Percentiles rank a stretch among this genome's conserved stretches.
phyloP scores from a whole-genome alignment of 805 yeast species.

The Millerozyma miso region DNA sequence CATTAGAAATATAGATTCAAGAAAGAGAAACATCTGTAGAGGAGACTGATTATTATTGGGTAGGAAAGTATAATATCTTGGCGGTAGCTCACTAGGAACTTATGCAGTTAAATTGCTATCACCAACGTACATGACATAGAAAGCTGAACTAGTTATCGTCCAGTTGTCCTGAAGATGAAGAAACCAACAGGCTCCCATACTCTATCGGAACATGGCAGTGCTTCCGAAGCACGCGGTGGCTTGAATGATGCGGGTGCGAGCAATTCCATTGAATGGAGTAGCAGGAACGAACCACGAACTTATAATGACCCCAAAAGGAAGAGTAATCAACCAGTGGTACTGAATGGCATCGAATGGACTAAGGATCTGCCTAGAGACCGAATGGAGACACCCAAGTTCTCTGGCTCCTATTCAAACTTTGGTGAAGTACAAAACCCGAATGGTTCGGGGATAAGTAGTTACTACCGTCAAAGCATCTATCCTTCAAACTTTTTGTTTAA shows the following conservation, averaged over 20 bases:
- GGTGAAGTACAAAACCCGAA: not conserved
- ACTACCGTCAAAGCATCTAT: conserved; percentile 2
- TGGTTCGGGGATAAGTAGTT: not conserved
- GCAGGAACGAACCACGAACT: not conserved
- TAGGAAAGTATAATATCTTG: not conserved
- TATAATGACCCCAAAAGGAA: not conserved
- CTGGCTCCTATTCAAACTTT: not conserved
- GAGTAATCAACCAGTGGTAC: not conserved
- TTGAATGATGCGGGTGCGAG: not conserved
- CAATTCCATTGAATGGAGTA: not conserved
- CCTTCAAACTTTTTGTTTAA: conserved; percentile 21
- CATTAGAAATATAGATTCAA: not conserved
- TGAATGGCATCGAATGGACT: not conserved
- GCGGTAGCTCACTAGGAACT: not conserved
- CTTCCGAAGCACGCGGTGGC: not conserved
- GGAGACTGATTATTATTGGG: not conserved
- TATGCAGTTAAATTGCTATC: not conserved
- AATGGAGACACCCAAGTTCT: not conserved
- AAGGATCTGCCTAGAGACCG: not conserved
- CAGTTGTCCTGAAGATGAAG: not conserved
- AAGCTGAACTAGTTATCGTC: not conserved
- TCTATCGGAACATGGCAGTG: not conserved
- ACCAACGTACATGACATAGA: not conserved
- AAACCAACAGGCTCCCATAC: not conserved
- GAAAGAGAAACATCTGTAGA: not conserved